Base-by-base conservation (phyloP, 2,329 filamentous ascomycete species). In the Cladophialophora chaetospira region DNA sequence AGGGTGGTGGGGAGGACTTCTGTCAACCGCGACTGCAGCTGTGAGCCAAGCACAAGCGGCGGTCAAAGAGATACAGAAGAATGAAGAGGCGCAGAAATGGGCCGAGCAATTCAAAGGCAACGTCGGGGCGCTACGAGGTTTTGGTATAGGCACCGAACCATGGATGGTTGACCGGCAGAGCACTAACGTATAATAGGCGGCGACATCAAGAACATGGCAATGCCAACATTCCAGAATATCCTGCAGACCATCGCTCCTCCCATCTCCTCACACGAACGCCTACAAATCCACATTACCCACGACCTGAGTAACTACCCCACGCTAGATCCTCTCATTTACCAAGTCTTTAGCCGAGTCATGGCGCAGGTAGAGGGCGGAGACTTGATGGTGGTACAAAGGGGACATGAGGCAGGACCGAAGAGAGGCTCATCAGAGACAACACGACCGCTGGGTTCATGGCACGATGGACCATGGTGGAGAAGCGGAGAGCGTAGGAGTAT, bases 361-460 rank as follows among this genome's bases (percentile, higher is more conserved):
- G 84, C 91, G n/a, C 94, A 99, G 76, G 94, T 99, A 43, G 94
- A 99, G 75, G 94, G 94, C 63, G 94, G 94, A 53, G 94, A 97
- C 68, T 81, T 99, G 15, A 82, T 97, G 52, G 94, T 99, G 53
- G 86, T 97, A 59, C 94, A 99, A 75, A 89, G 92, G 33, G 94
- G 94, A 17, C 88, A 91, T 60, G 94, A 97, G 74, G 89, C 87
- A 46, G 83, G 86, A 44, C 85, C 84, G 26, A 86, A 86, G 43
- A 83, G 86, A 40, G 81, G 82, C 38, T 84, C 85, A 1, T 69
- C 67, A 13, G 79, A 88, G 45, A 80, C 79, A 57, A 73, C 81
- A 23, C 71, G 77, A 23, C 82, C 85, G 49, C 78, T 77, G 15
- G 76, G 78, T 33, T 88, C 88, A 60, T 99, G 94, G 92, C 88